Conservation (phyloP, 2,329 filamentous ascomycete genomes). For the Sclerotinia sclerotiorum region DNA sequence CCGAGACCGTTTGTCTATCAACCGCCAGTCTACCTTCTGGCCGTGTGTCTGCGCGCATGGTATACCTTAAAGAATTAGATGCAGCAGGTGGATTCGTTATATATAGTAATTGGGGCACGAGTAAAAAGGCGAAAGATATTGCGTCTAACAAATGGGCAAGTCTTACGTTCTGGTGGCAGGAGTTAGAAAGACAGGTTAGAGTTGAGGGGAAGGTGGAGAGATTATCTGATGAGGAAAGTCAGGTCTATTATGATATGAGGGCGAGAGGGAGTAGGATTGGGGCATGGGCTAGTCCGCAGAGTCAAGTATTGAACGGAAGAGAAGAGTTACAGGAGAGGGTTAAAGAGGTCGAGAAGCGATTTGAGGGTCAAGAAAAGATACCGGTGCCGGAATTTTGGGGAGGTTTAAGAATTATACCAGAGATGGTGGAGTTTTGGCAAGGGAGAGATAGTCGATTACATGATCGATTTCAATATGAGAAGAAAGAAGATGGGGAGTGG, state of each 20-base stretch:
- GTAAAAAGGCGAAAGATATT: conserved; percentile 66
- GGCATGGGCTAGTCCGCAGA: conserved; percentile 92
- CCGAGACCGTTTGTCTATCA: conserved; percentile 84
- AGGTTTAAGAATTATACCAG: conserved; percentile 80
- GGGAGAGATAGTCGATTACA: conserved; percentile 86
- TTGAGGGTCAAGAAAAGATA: conserved; percentile 74
- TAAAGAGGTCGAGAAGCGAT: conserved; percentile 70
- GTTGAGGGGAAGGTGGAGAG: conserved; percentile 77
- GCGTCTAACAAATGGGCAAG: conserved; percentile 73
- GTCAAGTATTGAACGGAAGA: conserved; percentile 69
- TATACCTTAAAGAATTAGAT: conserved; percentile 96
- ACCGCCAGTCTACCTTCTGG: conserved; percentile 83
- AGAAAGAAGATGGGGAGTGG: conserved; percentile 58
- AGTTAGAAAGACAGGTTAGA: conserved; percentile 83
- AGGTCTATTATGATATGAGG: conserved; percentile 63
- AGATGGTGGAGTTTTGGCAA: conserved; percentile 94
- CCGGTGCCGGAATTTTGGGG: conserved; percentile 95
- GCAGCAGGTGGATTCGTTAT: conserved; percentile 72
- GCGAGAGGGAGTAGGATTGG: conserved; percentile 82
- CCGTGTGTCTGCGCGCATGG: conserved; percentile 77
- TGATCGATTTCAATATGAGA: conserved; percentile 86
- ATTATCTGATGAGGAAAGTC: conserved; percentile 68
- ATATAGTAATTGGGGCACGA: conserved; percentile 89
- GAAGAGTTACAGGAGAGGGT: conserved; percentile 76
- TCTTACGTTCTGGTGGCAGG: conserved; percentile 88